Conservation (phyloP, 768 basidiomycete genomes). For the Tulasnella sp. region DNA sequence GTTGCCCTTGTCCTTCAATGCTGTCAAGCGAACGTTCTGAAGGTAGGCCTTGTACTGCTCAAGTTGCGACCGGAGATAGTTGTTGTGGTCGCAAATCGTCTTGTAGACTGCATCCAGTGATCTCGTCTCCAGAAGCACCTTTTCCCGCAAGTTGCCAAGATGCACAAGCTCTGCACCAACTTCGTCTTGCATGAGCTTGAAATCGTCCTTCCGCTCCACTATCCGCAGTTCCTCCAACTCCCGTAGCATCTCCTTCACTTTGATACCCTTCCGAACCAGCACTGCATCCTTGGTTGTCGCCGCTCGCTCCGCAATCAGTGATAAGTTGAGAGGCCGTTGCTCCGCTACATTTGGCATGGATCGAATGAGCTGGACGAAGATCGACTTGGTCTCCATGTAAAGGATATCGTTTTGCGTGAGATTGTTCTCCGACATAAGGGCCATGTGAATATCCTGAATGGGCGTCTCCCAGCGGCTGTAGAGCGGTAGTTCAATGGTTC, state of each 20-base stretch:
- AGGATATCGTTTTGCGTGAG: slow-evolving; percentile 97
- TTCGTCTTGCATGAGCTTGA: slow-evolving; percentile 95
- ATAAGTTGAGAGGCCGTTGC: slow-evolving; percentile 80
- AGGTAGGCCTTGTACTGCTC: slow-evolving; percentile 99
- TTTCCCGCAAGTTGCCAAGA: slow-evolving; percentile 91
- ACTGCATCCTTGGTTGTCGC: slow-evolving; percentile 96
- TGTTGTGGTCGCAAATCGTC: slow-evolving; percentile 99
- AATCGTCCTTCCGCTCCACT: slow-evolving; percentile 72
- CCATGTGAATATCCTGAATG: slow-evolving; percentile 92
- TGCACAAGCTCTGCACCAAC: slow-evolving; percentile 91
- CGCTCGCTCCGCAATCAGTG: slow-evolving; percentile 82
- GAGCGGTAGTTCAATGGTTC: slow-evolving; percentile 79
- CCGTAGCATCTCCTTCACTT: slow-evolving; percentile 97
- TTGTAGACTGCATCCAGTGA: slow-evolving; percentile 96
- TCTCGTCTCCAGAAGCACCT: slow-evolving; percentile 84
- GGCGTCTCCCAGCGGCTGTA: slow-evolving; percentile 99
- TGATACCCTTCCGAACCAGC: slow-evolving; percentile 94
- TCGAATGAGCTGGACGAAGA: slow-evolving; percentile 94
- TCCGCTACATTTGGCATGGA: slow-evolving; percentile 80
- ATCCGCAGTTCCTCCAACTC: slow-evolving; percentile 88
- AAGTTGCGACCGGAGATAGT: slow-evolving; percentile 87
- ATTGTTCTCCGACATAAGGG: slow-evolving; percentile 79
- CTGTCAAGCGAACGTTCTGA: slow-evolving; percentile 83
- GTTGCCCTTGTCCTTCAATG: slow-evolving; percentile 80
- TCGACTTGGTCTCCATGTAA: slow-evolving; percentile 99